A percentile compares a stretch with the other conserved stretches of the same genome.
phyloP scores from a whole-genome alignment of 176 grass and related monocot species.

The Hordeum marinum region DNA sequence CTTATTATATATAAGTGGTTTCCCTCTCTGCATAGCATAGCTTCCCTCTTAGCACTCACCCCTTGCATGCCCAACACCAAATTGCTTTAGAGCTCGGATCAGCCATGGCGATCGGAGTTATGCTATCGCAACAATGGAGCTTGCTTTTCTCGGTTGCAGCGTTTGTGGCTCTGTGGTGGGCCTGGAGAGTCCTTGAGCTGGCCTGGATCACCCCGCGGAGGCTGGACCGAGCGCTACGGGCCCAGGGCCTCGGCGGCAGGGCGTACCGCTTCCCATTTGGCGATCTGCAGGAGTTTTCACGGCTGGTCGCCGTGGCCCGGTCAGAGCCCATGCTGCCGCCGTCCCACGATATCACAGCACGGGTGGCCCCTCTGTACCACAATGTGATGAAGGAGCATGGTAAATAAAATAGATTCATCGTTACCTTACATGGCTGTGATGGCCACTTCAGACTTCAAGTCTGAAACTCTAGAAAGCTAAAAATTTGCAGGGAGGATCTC shows the following conservation, averaged over 20 bases:
- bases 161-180: background rate
- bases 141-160: background rate
- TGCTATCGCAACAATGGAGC: background rate
- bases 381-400: slow-evolving; percentile 19
- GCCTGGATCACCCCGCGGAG: slow-evolving; percentile 23
- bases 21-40: background rate
- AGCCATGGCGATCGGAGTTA: background rate
- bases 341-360: slow-evolving; percentile 31
- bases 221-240: slow-evolving; percentile 13
- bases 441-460: background rate
- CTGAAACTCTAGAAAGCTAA: background rate
- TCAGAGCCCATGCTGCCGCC: slow-evolving; percentile 34
- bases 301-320: slow-evolving; percentile 15
- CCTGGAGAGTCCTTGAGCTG: background rate
- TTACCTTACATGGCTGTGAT: background rate
- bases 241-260: slow-evolving; percentile 31
- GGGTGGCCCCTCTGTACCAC: slow-evolving; percentile 9
- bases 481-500: slow-evolving; percentile 26
- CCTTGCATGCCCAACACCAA: background rate
- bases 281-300: slow-evolving; percentile 13
- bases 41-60: background rate
- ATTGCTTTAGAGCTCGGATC: background rate
- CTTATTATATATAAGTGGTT: background rate
- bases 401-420: background rate
- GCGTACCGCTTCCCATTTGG: slow-evolving; percentile 18